A percentile compares a stretch with the other conserved stretches of the same genome.
These are phyloP conservation scores for Yarrowia porcina DNA, from an alignment of 805 yeast genomes.

Conservation along the genomic window DNA sequence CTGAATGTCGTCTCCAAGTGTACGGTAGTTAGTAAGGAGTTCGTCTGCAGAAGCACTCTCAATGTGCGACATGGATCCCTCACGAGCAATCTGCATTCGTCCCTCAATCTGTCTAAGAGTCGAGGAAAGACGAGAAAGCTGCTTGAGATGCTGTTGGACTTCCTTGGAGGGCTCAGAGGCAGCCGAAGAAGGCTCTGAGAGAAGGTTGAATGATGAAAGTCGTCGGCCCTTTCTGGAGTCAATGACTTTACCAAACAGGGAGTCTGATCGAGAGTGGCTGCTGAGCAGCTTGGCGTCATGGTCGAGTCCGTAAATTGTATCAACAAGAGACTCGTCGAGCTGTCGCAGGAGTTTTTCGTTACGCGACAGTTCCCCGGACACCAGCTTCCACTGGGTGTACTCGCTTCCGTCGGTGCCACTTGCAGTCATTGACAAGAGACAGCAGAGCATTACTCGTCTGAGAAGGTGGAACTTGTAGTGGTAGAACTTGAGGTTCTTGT, in stretches of 20 bases:
- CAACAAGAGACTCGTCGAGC: conserved; percentile 14
- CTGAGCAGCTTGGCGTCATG: neutral
- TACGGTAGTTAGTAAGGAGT: conserved; percentile 17
- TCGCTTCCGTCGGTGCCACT: conserved; percentile 18
- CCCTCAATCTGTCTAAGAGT: conserved; percentile 31
- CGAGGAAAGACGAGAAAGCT: conserved; percentile 25
- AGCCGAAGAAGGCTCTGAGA: neutral
- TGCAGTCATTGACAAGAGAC: conserved; percentile 41
- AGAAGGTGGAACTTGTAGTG: conserved; percentile 41
- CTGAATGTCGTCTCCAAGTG: conserved; percentile 13
- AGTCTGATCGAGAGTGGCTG: neutral
- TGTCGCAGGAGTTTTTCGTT: neutral
- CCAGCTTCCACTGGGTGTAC: conserved; percentile 23
- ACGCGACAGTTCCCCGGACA: neutral
- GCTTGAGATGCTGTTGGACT: neutral
- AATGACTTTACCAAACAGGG: conserved; percentile 20
- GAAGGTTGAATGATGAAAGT: conserved; percentile 13
- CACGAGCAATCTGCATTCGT: conserved; percentile 31
- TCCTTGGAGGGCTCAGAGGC: neutral
- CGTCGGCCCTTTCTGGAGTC: conserved; percentile 15
- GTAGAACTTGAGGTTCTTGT: conserved; percentile 36
- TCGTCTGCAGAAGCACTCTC: neutral
- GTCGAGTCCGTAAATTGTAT: conserved; percentile 23
- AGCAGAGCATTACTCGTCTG: conserved; percentile 46
- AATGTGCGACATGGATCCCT: conserved; percentile 24